phyloP scores from a whole-genome alignment of 257 asterid genomes.

The Ajuga chamaepitys region DNA sequence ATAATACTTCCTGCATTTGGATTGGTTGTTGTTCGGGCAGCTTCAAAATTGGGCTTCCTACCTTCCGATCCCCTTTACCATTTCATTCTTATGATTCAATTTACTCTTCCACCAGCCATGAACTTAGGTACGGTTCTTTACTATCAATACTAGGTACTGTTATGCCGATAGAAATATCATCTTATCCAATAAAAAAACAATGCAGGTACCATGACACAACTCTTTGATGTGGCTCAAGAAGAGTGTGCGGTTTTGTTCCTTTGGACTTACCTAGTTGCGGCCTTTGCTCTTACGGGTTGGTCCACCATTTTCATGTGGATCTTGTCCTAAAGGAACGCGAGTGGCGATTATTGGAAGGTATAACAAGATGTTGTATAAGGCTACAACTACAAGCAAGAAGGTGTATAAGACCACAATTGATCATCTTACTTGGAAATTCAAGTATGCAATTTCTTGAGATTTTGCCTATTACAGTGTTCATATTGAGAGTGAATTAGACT shows the following conservation, averaged over 20 bases:
- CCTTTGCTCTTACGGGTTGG: conserved; percentile 72
- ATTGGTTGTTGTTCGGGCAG: conserved; percentile 54
- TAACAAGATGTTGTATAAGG: not conserved
- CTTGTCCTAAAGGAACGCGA: conserved; percentile 26
- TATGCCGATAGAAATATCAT: not conserved
- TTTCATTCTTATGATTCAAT: conserved; percentile 77
- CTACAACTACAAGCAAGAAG: not conserved
- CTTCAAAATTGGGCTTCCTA: conserved; percentile 53
- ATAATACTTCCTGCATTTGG: conserved; percentile 64
- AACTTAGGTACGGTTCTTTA: conserved; percentile 36
- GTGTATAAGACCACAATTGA: not conserved
- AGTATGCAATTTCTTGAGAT: not conserved
- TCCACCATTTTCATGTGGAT: conserved; percentile 95
- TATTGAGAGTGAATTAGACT: too few relatives aligned
- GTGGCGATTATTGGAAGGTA: not conserved
- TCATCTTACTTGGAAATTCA: not conserved
- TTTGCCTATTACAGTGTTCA: too few relatives aligned
- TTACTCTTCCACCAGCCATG: conserved; percentile 90
- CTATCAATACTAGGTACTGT: not conserved
- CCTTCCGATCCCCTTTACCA: conserved; percentile 78
- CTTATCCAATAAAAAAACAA: not conserved
- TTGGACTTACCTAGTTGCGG: conserved; percentile 84
- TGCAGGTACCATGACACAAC: conserved; percentile 87
- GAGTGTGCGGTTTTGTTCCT: conserved; percentile 76
- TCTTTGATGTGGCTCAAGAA: conserved; percentile 85